Conservation (phyloP, 1,284 basidiomycete species). For the Polyporus tsugae region DNA sequence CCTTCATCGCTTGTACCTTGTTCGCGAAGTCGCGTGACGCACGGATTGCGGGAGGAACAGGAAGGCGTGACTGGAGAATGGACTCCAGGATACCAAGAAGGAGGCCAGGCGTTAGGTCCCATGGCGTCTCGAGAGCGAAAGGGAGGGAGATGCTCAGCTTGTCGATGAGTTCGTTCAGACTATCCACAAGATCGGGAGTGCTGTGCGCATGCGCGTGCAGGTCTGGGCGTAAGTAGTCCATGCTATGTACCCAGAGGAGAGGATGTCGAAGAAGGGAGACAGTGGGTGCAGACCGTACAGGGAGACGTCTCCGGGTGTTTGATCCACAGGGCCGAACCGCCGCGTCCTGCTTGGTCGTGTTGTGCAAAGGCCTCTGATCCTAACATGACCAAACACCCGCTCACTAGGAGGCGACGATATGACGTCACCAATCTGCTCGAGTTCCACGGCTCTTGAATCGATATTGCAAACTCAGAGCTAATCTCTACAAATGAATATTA, state of each 20-base stretch:
- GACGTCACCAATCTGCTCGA: too few relatives aligned
- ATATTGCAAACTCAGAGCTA: too few relatives aligned
- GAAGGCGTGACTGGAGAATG: conserved; percentile 57
- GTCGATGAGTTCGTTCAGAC: conserved; percentile 57
- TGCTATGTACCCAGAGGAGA: not conserved
- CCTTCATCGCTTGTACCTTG: conserved; percentile 70
- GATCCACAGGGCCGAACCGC: too few relatives aligned
- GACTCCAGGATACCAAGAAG: conserved; percentile 72
- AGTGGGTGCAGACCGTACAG: not conserved
- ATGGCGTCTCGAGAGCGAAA: conserved; percentile 55
- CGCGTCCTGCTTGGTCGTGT: conserved; percentile 4
- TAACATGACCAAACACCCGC: conserved; percentile 18
- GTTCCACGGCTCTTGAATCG: too few relatives aligned
- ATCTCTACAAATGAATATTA: not conserved
- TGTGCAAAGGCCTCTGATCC: conserved; percentile 15
- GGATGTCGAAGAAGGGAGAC: not conserved
- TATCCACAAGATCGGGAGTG: conserved; percentile 34
- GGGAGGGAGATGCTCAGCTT: conserved; percentile 60
- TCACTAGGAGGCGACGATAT: not conserved
- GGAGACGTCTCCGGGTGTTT: too few relatives aligned
- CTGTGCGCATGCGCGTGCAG: not conserved
- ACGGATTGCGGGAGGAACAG: conserved; percentile 52
- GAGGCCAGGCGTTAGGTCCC: conserved; percentile 75
- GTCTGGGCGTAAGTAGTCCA: not conserved
- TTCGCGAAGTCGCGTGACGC: conserved; percentile 49